Evolutionary conservation across 306 rosid species (phyloP).

Genomic region (Cicer chorassanicum): DNA sequence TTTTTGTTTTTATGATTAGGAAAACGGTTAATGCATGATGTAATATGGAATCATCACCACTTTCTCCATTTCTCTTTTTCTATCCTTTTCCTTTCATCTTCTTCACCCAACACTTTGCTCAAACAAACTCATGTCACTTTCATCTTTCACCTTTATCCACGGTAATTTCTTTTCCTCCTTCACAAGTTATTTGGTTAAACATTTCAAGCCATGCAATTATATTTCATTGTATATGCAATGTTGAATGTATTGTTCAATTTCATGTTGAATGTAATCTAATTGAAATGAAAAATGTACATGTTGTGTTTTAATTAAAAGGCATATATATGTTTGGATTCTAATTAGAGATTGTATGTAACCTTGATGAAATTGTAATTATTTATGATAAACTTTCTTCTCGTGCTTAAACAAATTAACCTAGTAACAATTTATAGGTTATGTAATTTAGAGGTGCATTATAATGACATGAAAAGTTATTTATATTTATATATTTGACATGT

Average conservation of each 20-base stretch:
- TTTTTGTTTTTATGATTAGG: constrained; percentile 28
- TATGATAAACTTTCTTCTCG: constrained; percentile 1
- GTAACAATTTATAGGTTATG: constrained; percentile 12
- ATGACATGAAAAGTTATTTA: constrained; percentile 1
- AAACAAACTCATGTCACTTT: constrained; percentile 54
- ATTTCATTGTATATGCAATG: constrained; percentile 2
- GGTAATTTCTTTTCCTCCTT: neutral
- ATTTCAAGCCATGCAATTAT: constrained; percentile 18
- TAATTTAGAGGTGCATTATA: neutral
- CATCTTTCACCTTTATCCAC: constrained; percentile 30
- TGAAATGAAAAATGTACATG: neutral
- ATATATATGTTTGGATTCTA: neutral
- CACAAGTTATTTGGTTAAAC: constrained; percentile 29
- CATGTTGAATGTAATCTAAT: constrained; percentile 1
- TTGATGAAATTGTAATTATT: neutral
- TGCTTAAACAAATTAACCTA: constrained; percentile 37
- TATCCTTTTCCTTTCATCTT: constrained; percentile 32
- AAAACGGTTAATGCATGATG: constrained; percentile 34
- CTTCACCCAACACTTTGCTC: constrained; percentile 38
- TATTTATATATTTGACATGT: neutral
- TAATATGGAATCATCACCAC: constrained; percentile 20
- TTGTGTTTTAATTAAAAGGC: neutral
- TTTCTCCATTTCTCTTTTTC: constrained; percentile 26
- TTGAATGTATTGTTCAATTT: constrained; percentile 1
- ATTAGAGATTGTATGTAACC: neutral